phyloP scores from a whole-genome alignment of 169 alveolate genomes.

The Plasmodium inui region DNA sequence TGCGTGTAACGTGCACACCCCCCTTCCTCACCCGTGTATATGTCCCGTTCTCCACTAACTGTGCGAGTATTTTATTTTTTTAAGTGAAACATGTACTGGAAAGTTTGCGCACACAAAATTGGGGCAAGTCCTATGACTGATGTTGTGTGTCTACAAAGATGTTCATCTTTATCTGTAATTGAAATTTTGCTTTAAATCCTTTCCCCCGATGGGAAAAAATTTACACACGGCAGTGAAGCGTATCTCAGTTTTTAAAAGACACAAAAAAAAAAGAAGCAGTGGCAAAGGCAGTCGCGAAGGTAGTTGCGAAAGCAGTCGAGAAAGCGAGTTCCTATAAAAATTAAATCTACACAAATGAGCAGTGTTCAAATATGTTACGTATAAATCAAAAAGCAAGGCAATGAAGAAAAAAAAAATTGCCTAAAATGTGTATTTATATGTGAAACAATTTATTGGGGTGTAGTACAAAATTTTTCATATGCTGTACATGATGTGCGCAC shows the following conservation, averaged over 20 bases:
- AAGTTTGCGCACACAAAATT: neutral
- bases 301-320: neutral
- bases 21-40: neutral
- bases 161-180: neutral
- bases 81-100: neutral
- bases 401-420: neutral
- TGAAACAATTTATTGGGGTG: neutral
- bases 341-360: neutral
- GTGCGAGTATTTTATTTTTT: neutral
- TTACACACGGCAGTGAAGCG: neutral
- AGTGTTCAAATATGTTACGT: neutral
- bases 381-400: neutral
- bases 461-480: neutral
- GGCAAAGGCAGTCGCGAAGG: too few species aligned
- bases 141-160: neutral
- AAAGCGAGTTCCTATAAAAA: neutral
- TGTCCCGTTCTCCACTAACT: neutral
- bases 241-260: constrained; percentile 16
- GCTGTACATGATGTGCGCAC: neutral
- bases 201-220: neutral
- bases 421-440: neutral
- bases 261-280: constrained; percentile 5
- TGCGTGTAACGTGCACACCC: neutral
- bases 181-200: neutral
- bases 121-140: neutral